Base-by-base conservation (phyloP, 495 filamentous ascomycete genomes). In the Aspergillus campestris region DNA sequence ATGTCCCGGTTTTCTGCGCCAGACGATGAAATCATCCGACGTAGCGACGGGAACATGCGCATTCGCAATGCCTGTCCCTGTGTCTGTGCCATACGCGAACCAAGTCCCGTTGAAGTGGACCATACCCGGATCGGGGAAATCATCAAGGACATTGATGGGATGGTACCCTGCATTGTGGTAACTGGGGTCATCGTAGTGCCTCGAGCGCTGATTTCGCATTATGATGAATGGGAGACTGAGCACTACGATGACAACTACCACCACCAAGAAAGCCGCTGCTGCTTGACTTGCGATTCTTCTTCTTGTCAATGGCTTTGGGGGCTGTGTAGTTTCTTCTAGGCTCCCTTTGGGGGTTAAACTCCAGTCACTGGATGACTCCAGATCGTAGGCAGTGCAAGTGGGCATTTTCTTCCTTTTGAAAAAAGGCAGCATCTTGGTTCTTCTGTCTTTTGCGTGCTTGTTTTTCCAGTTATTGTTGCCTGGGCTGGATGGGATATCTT, bases 121-220 rank as follows among this genome's bases (percentile, higher is more conserved):
- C 8, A 66, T 53, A n/a, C 60, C 61, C 0, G 66, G 66, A 40
- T 67, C 64, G 3, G 66, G 58, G 45, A 69, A 69, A 40, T 69
- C 52, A 8, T 55, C 40, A 7, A 60, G 12, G 1, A 48, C 59
- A 8, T 42, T 57, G 10, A 56, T 29, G 9, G 61, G 61, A 3
- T 33, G 38, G 32, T 63, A 59, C n/a, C 44, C 50, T 31, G 36
- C 11, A 34, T 46, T 33, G 18, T 48, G 27, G 34, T 62, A 63
- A 18, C 53, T 65, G 9, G 50, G 38, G 14, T 58, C 47, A 12
- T 57, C 47, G 10, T 24, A 4, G 1, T 24, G 18, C 18, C 18
- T 24, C 18, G 47, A 44, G 0, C 36, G 6, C 1, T 27, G 24
- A 46, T 29, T 49, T n/a, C 34, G 40, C 24, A 37, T n/a, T 33